Evolutionary conservation across 2,329 filamentous ascomycete species (phyloP).

Genomic region (Aplosporella prunicola): DNA sequence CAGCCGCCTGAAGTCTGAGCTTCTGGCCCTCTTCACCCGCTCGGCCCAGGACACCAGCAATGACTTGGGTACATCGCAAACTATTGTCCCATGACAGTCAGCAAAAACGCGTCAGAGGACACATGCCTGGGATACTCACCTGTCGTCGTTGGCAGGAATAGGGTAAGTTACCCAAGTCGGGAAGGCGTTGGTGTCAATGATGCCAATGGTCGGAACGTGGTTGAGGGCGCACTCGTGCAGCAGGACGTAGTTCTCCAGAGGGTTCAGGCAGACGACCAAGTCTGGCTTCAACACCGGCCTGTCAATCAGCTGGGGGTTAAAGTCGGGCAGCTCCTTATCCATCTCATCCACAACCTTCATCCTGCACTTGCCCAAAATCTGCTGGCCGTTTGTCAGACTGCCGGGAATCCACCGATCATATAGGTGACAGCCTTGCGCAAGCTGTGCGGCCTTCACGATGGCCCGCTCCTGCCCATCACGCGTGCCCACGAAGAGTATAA

Average conservation of each 20-base stretch:
- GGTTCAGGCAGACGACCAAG: constrained; percentile 85
- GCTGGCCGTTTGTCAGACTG: constrained; percentile 82
- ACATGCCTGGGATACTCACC: constrained; percentile 35
- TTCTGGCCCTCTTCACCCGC: constrained; percentile 71
- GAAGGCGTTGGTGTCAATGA: constrained; percentile 89
- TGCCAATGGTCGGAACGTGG: constrained; percentile 85
- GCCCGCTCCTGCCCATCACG: constrained; percentile 69
- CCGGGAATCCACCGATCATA: constrained; percentile 92
- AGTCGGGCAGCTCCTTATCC: constrained; percentile 56
- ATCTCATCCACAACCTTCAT: constrained; percentile 68
- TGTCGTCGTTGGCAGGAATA: constrained; percentile 95
- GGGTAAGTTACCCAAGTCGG: constrained; percentile 92
- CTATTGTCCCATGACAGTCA: constrained; percentile 46
- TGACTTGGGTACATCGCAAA: constrained; percentile 69
- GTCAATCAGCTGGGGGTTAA: constrained; percentile 54
- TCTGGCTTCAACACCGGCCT: constrained; percentile 69
- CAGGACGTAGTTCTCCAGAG: constrained; percentile 80
- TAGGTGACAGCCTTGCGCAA: constrained; percentile 73
- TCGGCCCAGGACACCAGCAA: constrained; percentile 75
- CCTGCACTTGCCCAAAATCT: constrained; percentile 63
- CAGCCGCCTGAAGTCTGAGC: constrained; percentile 54
- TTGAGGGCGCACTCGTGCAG: constrained; percentile 84
- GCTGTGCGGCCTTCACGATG: constrained; percentile 69
- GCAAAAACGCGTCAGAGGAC: neutral
- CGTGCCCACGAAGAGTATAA: constrained; percentile 87